phyloP scores from a whole-genome alignment of 2,329 filamentous ascomycete species.

The Penicillium hordei region DNA sequence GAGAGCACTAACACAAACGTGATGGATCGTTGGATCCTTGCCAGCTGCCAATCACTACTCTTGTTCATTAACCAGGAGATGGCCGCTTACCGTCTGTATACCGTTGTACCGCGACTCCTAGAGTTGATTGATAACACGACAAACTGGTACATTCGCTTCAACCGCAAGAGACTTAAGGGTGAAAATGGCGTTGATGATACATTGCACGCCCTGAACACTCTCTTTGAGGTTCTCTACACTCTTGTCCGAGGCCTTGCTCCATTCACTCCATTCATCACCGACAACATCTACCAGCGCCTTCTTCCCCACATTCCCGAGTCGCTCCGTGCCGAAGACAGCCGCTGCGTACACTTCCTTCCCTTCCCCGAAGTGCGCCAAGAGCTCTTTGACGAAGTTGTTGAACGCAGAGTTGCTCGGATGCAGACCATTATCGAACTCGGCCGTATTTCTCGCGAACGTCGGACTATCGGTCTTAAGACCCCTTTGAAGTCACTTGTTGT shows the following conservation, averaged over 20 bases:
- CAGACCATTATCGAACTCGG: slow-evolving; percentile 92
- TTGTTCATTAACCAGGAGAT: slow-evolving; percentile 94
- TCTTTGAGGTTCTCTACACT: slow-evolving; percentile 91
- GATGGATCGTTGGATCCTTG: slow-evolving; percentile 95
- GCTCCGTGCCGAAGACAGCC: slow-evolving; percentile 67
- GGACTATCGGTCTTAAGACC: slow-evolving; percentile 82
- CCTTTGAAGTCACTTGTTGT: slow-evolving; percentile 87
- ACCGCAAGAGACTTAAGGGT: slow-evolving; percentile 85
- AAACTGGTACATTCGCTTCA: slow-evolving; percentile 99
- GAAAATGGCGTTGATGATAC: slow-evolving; percentile 85
- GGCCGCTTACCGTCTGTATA: slow-evolving; percentile 78
- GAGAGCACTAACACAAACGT: slow-evolving; percentile 81
- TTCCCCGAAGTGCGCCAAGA: slow-evolving; percentile 88
- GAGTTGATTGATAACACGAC: slow-evolving; percentile 88
- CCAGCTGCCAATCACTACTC: slow-evolving; percentile 84
- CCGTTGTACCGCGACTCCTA: slow-evolving; percentile 81
- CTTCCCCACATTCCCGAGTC: slow-evolving; percentile 76
- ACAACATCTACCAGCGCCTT: slow-evolving; percentile 86
- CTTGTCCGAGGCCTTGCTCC: slow-evolving; percentile 84
- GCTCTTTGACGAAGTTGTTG: slow-evolving; percentile 81
- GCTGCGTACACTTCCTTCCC: slow-evolving; percentile 87
- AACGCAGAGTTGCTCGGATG: slow-evolving; percentile 86
- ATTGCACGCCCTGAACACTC: slow-evolving; percentile 83
- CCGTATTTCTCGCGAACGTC: slow-evolving; percentile 80
- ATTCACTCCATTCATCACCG: slow-evolving; percentile 93